A percentile compares a stretch with the other conserved stretches of the same genome.
These are phyloP conservation scores for Yamadazyma oceani DNA, from an alignment of 1,139 yeast genomes.

Conservation along the genomic window DNA sequence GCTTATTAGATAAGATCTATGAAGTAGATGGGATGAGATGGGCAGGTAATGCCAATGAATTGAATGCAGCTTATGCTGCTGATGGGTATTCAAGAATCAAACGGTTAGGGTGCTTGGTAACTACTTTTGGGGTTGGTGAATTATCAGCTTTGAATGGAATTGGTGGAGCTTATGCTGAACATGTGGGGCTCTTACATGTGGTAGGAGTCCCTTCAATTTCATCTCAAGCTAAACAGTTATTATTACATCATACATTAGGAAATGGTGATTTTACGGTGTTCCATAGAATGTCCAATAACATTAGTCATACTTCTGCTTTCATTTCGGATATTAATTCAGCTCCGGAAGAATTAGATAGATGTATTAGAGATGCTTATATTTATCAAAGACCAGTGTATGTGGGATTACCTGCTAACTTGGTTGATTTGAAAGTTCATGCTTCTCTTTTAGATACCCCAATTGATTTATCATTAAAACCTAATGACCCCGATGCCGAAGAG, in stretches of 20 bases:
- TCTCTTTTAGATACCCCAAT: slow-evolving; percentile 60
- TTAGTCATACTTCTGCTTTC: slow-evolving; percentile 64
- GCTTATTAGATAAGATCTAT: slow-evolving; percentile 38
- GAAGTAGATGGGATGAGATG: slow-evolving; percentile 40
- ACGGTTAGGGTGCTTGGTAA: slow-evolving; percentile 37
- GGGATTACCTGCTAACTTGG: slow-evolving; percentile 81
- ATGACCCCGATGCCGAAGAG: slow-evolving; percentile 67
- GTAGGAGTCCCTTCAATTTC: slow-evolving; percentile 42
- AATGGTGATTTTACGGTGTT: slow-evolving; percentile 48
- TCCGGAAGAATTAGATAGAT: slow-evolving; percentile 68
- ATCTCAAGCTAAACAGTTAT: slow-evolving; percentile 38
- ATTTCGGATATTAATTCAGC: slow-evolving; percentile 64
- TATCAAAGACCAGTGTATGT: slow-evolving; percentile 82
- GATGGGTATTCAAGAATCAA: slow-evolving; percentile 44
- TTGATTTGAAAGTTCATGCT: slow-evolving; percentile 61
- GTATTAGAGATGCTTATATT: slow-evolving; percentile 69
- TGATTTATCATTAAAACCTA: slow-evolving; percentile 59
- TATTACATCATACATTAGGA: slow-evolving; percentile 47
- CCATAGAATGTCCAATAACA: slow-evolving; percentile 57
- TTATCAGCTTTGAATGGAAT: slow-evolving; percentile 41
- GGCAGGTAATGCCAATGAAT: slow-evolving; percentile 47
- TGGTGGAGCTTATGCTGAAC: slow-evolving; percentile 45
- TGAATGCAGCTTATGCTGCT: slow-evolving; percentile 45
- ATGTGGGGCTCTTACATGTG: slow-evolving; percentile 40
- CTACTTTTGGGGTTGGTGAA: slow-evolving; percentile 47